A percentile compares a stretch with the other conserved stretches of the same genome.
phyloP scores from a whole-genome alignment of 495 filamentous ascomycete species.

The Penicillium lagena region DNA sequence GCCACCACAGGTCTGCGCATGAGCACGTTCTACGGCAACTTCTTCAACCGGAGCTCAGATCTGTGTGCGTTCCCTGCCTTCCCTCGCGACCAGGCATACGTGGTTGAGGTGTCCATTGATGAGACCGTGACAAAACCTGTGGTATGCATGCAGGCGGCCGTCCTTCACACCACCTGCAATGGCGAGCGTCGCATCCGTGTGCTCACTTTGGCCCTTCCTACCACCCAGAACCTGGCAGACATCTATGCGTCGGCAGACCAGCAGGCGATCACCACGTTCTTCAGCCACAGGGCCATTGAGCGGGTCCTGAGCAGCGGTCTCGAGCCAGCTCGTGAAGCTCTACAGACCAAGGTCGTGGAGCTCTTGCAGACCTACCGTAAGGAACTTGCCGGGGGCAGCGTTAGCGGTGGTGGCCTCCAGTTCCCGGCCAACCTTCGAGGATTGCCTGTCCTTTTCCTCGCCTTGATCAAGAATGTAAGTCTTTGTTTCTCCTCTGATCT shows the following conservation, averaged over 20 bases:
- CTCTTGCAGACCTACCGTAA: slow-evolving; percentile 92
- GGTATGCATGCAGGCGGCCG: slow-evolving; percentile 92
- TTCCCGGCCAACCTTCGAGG: slow-evolving; percentile 89
- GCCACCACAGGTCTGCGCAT: slow-evolving; percentile 93
- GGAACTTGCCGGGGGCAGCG: slow-evolving; percentile 91
- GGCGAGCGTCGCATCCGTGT: slow-evolving; percentile 92
- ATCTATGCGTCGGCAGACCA: slow-evolving; percentile 94
- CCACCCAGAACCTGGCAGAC: slow-evolving; percentile 82
- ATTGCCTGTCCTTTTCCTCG: slow-evolving; percentile 84
- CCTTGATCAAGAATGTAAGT: slow-evolving; percentile 85
- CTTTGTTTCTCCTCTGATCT: neutral
- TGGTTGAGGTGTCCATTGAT: slow-evolving; percentile 98
- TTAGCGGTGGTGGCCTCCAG: slow-evolving; percentile 86
- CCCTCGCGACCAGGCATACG: slow-evolving; percentile 93
- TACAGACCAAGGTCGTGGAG: slow-evolving; percentile 89
- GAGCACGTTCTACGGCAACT: slow-evolving; percentile 98
- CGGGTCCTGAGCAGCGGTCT: slow-evolving; percentile 76
- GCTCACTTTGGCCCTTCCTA: slow-evolving; percentile 87
- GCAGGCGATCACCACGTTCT: slow-evolving; percentile 85
- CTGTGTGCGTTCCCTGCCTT: slow-evolving; percentile 97
- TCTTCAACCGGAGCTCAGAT: slow-evolving; percentile 96
- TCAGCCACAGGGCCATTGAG: slow-evolving; percentile 96
- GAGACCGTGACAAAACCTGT: slow-evolving; percentile 90
- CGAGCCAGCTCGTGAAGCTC: slow-evolving; percentile 81
- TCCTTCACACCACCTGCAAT: slow-evolving; percentile 96